Evolutionary conservation across 176 grass and related monocot genomes (phyloP).

Genomic region (Eleusine coracana): DNA sequence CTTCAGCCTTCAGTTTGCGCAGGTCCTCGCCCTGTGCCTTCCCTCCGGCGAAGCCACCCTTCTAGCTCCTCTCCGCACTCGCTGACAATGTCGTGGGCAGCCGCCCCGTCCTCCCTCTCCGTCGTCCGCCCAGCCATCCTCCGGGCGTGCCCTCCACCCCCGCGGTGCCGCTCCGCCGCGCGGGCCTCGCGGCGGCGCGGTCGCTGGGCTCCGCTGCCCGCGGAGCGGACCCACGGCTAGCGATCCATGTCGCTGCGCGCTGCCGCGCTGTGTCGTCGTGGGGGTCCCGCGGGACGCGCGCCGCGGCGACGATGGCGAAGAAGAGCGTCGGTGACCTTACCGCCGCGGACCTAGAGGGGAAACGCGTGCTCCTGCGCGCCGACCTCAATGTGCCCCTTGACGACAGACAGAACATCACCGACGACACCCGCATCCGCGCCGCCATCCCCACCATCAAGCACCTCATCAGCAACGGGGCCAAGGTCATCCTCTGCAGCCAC

Average conservation of each 20-base stretch:
- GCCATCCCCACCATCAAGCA: conserved; percentile 75
- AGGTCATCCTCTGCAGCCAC: conserved; percentile 78
- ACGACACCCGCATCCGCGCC: conserved; percentile 74
- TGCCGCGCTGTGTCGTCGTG: conserved; percentile 42
- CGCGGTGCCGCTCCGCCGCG: background rate
- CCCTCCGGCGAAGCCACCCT: no score
- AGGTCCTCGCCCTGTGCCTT: background rate
- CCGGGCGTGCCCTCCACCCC: background rate
- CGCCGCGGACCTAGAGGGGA: conserved; percentile 62
- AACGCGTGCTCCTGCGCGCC: conserved; percentile 67
- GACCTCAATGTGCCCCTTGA: conserved; percentile 83
- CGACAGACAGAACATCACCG: conserved; percentile 69
- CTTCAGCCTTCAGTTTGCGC: background rate
- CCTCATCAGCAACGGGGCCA: conserved; percentile 60
- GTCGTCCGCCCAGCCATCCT: background rate
- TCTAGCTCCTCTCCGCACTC: background rate
- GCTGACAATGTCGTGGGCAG: conserved; percentile 39
- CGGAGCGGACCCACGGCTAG: conserved; percentile 40
- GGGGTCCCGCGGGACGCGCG: conserved; percentile 43
- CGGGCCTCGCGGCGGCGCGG: conserved; percentile 6
- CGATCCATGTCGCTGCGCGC: conserved; percentile 51
- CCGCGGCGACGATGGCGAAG: conserved; percentile 60
- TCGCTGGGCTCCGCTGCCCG: background rate
- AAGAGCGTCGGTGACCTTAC: conserved; percentile 74
- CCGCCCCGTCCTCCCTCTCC: conserved; percentile 34